Evolutionary conservation across 2,329 filamentous ascomycete species (phyloP).

Genomic region (Xylaria sp.): DNA sequence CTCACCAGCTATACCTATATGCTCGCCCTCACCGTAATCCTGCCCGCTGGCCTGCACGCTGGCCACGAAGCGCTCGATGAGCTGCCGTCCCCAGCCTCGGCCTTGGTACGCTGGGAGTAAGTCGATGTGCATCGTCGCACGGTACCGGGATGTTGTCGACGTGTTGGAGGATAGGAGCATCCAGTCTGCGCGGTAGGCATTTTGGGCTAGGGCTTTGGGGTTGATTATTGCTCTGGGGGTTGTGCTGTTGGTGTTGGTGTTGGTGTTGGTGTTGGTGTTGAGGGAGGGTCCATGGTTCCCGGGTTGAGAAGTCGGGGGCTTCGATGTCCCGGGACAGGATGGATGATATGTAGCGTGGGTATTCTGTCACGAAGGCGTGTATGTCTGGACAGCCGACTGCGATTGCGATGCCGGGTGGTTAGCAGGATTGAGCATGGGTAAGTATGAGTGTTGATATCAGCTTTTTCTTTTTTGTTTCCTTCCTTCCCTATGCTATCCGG

Average conservation of each 20-base stretch:
- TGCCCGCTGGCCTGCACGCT: conserved; percentile 39
- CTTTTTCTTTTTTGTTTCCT: background rate
- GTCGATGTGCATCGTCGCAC: conserved; percentile 58
- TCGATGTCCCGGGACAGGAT: conserved; percentile 43
- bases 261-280: background rate
- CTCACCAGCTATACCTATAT: conserved; percentile 52
- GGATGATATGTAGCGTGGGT: conserved; percentile 46
- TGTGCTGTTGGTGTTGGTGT: background rate
- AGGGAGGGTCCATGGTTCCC: conserved; percentile 41
- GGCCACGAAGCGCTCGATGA: conserved; percentile 46
- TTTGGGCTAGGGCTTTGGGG: conserved; percentile 47
- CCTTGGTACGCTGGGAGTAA: conserved; percentile 50
- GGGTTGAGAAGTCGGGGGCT: conserved; percentile 35
- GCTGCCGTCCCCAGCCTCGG: conserved; percentile 53
- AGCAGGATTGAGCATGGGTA: background rate
- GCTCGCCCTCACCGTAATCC: conserved; percentile 47
- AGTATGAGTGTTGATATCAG: background rate
- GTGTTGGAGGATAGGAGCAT: conserved; percentile 48
- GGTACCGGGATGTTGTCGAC: conserved; percentile 43
- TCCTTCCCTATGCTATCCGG: background rate
- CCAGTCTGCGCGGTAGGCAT: conserved; percentile 49
- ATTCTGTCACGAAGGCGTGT: conserved; percentile 45
- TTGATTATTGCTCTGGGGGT: conserved; percentile 34
- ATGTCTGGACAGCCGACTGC: conserved; percentile 45
- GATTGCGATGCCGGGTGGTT: background rate